Conservation (phyloP, 768 basidiomycete species). For the Jaapia argillacea region DNA sequence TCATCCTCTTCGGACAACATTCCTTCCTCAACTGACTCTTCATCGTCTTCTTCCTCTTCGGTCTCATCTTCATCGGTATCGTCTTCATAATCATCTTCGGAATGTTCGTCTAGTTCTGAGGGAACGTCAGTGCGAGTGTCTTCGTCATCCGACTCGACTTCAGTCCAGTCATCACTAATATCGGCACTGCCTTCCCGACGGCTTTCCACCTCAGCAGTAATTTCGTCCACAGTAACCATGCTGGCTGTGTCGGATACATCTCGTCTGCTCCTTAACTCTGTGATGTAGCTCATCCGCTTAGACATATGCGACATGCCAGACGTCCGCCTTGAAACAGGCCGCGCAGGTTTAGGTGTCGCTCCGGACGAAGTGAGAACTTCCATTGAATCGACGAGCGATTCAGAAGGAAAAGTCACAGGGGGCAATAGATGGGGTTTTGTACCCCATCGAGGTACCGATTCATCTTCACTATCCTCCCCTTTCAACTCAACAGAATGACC, state of each 20-base stretch:
- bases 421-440: conserved; percentile 55
- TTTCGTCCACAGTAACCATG: conserved; percentile 93
- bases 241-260: conserved; percentile 86
- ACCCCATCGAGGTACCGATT: conserved; percentile 14
- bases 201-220: conserved; percentile 91
- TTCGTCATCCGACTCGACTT: conserved; percentile 38
- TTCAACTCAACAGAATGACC: conserved; percentile 57
- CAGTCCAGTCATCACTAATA: conserved; percentile 59
- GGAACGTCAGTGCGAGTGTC: conserved; percentile 20
- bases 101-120: conserved; percentile 21
- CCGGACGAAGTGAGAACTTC: conserved; percentile 35
- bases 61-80: conserved; percentile 40
- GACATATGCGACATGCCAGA: conserved; percentile 41
- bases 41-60: conserved; percentile 31
- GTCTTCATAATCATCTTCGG: conserved; percentile 32
- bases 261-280: conserved; percentile 70
- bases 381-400: conserved; percentile 75
- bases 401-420: conserved; percentile 68
- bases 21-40: conserved; percentile 29
- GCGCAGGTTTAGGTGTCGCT: too few relatives aligned
- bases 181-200: conserved; percentile 42
- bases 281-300: conserved; percentile 72
- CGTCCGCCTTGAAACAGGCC: too few relatives aligned
- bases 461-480: conserved; percentile 27
- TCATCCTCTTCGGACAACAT: conserved; percentile 39